These are phyloP conservation scores for Leishmania tropica DNA, from an alignment of 208 protist genomes.

Conservation along the genomic window DNA sequence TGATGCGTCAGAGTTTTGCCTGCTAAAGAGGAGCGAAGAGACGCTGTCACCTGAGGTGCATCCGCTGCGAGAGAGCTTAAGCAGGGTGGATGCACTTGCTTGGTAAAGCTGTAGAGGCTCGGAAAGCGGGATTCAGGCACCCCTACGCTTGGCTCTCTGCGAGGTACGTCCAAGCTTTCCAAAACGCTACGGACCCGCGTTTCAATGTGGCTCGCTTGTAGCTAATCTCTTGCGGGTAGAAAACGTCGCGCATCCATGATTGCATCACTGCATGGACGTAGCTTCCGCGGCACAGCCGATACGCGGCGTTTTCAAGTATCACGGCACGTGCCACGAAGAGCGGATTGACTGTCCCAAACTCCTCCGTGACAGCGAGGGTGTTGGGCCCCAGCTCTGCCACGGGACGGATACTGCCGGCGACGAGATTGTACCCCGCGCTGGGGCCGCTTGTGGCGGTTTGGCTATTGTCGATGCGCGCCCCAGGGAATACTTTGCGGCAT, in stretches of 20 bases:
- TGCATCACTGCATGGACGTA: conserved; percentile 78
- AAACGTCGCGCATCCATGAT: conserved; percentile 78
- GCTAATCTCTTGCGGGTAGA: conserved; percentile 71
- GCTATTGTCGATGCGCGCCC: conserved; percentile 37
- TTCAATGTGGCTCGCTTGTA: conserved; percentile 65
- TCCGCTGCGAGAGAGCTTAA: background rate
- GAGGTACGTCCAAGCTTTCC: conserved; percentile 23
- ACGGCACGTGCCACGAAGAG: conserved; percentile 60
- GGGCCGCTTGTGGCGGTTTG: conserved; percentile 32
- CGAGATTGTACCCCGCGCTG: conserved; percentile 47
- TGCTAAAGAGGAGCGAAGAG: background rate
- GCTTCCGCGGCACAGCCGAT: conserved; percentile 48
- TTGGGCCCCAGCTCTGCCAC: conserved; percentile 46
- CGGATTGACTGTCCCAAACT: conserved; percentile 76
- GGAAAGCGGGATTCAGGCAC: background rate
- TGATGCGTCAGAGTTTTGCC: background rate
- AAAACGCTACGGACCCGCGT: conserved; percentile 50
- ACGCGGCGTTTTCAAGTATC: conserved; percentile 78
- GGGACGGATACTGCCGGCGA: conserved; percentile 49
- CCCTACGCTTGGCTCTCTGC: background rate
- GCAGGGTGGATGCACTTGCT: background rate
- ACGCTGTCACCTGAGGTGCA: background rate
- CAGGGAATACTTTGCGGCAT: conserved; percentile 42
- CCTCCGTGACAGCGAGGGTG: conserved; percentile 58
- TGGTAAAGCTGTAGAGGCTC: background rate